Evolutionary conservation across 1,139 yeast species (phyloP).

Genomic region (Candida sp.): DNA sequence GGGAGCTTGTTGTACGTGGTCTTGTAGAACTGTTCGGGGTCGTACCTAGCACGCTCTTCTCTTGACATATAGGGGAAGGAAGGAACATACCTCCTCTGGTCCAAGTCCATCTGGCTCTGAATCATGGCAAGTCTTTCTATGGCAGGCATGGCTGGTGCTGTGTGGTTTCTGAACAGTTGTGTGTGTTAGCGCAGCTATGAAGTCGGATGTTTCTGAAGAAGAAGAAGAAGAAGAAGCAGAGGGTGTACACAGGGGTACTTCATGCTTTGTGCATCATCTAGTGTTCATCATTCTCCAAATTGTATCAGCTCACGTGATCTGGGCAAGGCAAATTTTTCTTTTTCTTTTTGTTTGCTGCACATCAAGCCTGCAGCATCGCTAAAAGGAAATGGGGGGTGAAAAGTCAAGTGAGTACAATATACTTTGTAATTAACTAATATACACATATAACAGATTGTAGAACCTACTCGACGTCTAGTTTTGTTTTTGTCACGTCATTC

Average conservation of each 20-base stretch:
- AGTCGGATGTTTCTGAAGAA: too few relatives aligned
- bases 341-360: slow-evolving; percentile 21
- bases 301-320: slow-evolving; percentile 1
- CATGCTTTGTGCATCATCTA: background rate
- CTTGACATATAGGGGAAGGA: slow-evolving; percentile 22
- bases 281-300: background rate
- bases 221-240: too few relatives aligned
- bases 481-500: slow-evolving; percentile 32
- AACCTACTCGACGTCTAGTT: slow-evolving; percentile 44
- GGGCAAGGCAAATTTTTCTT: background rate
- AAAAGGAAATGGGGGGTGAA: too few relatives aligned
- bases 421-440: too few relatives aligned
- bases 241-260: background rate
- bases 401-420: too few relatives aligned
- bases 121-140: slow-evolving; percentile 22
- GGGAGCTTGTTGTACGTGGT: background rate
- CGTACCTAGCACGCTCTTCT: slow-evolving; percentile 18
- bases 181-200: too few relatives aligned
- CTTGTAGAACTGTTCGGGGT: slow-evolving; percentile 4
- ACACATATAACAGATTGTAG: slow-evolving; percentile 31
- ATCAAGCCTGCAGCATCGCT: slow-evolving; percentile 22
- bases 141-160: slow-evolving; percentile 9
- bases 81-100: slow-evolving; percentile 9
- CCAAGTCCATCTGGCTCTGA: slow-evolving; percentile 19
- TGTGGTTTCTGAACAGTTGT: too few relatives aligned